Evolutionary conservation across 805 yeast species (phyloP).

Genomic region (Yamadazyma paraphyllophila): DNA sequence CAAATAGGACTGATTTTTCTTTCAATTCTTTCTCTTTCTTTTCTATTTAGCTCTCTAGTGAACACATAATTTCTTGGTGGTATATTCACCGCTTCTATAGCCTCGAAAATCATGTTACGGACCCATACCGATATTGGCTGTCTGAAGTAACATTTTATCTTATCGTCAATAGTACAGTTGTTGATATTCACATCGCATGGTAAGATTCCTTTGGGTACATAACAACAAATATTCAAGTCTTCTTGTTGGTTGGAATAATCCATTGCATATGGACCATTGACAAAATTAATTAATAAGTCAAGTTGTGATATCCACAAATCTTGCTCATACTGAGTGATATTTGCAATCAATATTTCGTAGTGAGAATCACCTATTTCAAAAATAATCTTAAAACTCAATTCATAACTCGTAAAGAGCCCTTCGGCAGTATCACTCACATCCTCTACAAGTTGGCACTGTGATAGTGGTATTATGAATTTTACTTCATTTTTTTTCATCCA

Average conservation of each 20-base stretch:
- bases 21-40: slow-evolving; percentile 12
- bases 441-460: slow-evolving; percentile 25
- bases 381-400: slow-evolving; percentile 39
- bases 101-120: slow-evolving; percentile 1
- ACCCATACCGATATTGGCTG: slow-evolving; percentile 8
- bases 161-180: not conserved
- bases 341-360: slow-evolving; percentile 38
- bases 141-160: slow-evolving; percentile 10
- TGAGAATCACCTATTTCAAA: slow-evolving; percentile 44
- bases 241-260: slow-evolving; percentile 13
- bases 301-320: slow-evolving; percentile 40
- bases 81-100: not conserved
- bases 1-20: slow-evolving; percentile 11
- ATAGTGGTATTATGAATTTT: slow-evolving; percentile 49
- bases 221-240: slow-evolving; percentile 7
- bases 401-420: slow-evolving; percentile 30
- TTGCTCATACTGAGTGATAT: slow-evolving; percentile 27
- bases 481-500: slow-evolving; percentile 4
- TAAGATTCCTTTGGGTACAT: slow-evolving; percentile 16
- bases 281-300: slow-evolving; percentile 18
- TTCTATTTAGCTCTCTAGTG: slow-evolving; percentile 1
- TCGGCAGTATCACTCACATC: slow-evolving; percentile 23
- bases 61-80: not conserved
- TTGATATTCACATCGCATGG: slow-evolving; percentile 20
- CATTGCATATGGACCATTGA: slow-evolving; percentile 27